Evolutionary conservation across 2,329 filamentous ascomycete species (phyloP).

Genomic region (Neofusicoccum kwambonambiense): DNA sequence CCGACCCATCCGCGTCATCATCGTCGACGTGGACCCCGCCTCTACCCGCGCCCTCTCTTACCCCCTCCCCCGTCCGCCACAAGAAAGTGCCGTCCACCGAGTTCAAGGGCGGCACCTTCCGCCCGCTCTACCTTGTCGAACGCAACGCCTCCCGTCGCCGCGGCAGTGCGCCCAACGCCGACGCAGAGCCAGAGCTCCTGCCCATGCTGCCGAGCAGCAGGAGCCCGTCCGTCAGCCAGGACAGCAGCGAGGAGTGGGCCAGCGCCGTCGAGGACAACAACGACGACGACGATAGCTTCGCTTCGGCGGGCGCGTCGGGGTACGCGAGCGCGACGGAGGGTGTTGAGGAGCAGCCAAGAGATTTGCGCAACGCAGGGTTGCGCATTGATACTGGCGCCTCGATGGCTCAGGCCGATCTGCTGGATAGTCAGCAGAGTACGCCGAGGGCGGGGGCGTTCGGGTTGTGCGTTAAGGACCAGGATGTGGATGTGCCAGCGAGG

Average conservation of each 20-base stretch:
- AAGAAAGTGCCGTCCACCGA: slow-evolving; percentile 51
- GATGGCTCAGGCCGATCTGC: slow-evolving; percentile 25
- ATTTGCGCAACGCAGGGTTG: neutral
- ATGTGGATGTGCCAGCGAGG: neutral
- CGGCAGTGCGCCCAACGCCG: slow-evolving; percentile 32
- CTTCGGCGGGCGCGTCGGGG: neutral
- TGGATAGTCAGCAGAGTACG: slow-evolving; percentile 66
- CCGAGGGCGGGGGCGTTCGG: slow-evolving; percentile 59
- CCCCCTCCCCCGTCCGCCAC: slow-evolving; percentile 35
- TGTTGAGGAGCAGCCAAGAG: slow-evolving; percentile 39
- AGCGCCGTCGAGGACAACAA: neutral
- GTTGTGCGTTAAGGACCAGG: slow-evolving; percentile 17
- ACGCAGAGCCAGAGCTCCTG: slow-evolving; percentile 36
- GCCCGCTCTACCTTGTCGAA: slow-evolving; percentile 80
- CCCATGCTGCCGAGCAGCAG: slow-evolving; percentile 53
- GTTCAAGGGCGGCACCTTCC: slow-evolving; percentile 62
- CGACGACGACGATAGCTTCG: neutral
- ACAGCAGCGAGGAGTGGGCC: neutral
- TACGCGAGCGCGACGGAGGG: neutral
- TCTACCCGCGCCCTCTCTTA: neutral
- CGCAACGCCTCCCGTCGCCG: slow-evolving; percentile 43
- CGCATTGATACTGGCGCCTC: neutral
- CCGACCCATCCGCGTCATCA: neutral
- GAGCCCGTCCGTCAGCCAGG: slow-evolving; percentile 28
- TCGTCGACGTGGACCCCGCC: neutral